A percentile compares a stretch with the other conserved stretches of the same genome.
Conservation (phyloP, 768 basidiomycete genomes). For the Psilocybe subaeruginosa region DNA sequence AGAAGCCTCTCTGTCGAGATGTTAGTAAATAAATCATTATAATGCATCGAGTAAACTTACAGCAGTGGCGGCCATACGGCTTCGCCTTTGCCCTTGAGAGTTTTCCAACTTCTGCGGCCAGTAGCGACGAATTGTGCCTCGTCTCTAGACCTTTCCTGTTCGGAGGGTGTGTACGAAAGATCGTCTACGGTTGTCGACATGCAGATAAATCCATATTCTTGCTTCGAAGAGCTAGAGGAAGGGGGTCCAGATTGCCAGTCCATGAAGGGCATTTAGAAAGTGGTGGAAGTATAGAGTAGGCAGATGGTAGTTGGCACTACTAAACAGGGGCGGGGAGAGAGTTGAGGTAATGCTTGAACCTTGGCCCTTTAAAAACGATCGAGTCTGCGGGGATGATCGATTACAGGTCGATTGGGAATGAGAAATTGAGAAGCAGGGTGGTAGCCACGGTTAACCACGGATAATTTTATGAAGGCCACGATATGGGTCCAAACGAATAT, state of each 20-base stretch:
- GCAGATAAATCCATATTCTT: slow-evolving; percentile 29
- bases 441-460: slow-evolving; percentile 8
- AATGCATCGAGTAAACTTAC: slow-evolving; percentile 22
- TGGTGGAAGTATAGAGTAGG: slow-evolving; percentile 4
- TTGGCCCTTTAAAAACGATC: slow-evolving; percentile 2
- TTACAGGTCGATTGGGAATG: slow-evolving; percentile 15
- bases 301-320: not conserved
- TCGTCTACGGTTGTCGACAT: slow-evolving; percentile 44
- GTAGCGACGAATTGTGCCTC: slow-evolving; percentile 64
- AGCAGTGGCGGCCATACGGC: slow-evolving; percentile 79
- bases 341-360: not conserved
- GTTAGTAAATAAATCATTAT: not conserved
- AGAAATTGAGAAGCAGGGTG: not conserved
- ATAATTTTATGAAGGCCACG: slow-evolving; percentile 20
- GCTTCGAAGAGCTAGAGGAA: slow-evolving; percentile 22
- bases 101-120: slow-evolving; percentile 75
- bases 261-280: slow-evolving; percentile 18
- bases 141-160: slow-evolving; percentile 44
- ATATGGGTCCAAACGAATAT: slow-evolving; percentile 13
- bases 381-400: slow-evolving; percentile 17
- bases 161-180: slow-evolving; percentile 41
- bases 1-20: slow-evolving; percentile 52
- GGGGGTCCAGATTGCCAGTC: slow-evolving; percentile 44
- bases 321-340: not conserved
- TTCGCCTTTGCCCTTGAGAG: slow-evolving; percentile 66